Evolutionary conservation across 495 filamentous ascomycete genomes (phyloP).

Genomic region (Choiromyces venosus): DNA sequence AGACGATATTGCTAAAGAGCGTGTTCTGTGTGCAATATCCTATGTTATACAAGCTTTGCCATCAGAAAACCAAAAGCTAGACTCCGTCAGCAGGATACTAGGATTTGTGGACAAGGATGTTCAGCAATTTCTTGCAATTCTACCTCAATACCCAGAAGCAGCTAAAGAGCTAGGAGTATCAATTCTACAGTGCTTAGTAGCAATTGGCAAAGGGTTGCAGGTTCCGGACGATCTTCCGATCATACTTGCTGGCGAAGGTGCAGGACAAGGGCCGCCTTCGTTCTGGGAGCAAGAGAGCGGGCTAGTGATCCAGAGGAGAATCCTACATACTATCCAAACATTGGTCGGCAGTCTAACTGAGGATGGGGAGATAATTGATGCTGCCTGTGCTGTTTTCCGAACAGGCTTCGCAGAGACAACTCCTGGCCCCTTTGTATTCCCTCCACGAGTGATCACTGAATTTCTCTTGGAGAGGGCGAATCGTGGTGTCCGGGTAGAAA

Average conservation of each 20-base stretch:
- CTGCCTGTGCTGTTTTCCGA: slow-evolving; percentile 67
- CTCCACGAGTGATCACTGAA: slow-evolving; percentile 61
- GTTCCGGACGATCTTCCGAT: slow-evolving; percentile 63
- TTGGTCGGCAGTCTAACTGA: slow-evolving; percentile 50
- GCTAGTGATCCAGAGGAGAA: slow-evolving; percentile 52
- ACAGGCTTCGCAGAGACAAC: slow-evolving; percentile 73
- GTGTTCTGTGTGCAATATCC: slow-evolving; percentile 74
- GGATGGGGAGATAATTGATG: slow-evolving; percentile 67
- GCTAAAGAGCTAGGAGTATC: slow-evolving; percentile 53
- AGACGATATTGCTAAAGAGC: slow-evolving; percentile 69
- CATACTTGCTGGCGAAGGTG: slow-evolving; percentile 54
- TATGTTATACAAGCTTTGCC: slow-evolving; percentile 74
- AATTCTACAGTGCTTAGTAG: slow-evolving; percentile 66
- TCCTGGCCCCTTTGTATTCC: slow-evolving; percentile 72
- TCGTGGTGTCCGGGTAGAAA: slow-evolving; percentile 63
- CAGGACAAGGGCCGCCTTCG: slow-evolving; percentile 44
- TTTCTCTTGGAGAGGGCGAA: slow-evolving; percentile 61
- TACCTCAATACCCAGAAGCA: slow-evolving; percentile 35
- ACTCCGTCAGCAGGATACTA: slow-evolving; percentile 60
- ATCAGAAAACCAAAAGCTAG: slow-evolving; percentile 57
- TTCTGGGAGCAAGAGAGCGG: slow-evolving; percentile 61
- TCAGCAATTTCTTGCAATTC: slow-evolving; percentile 43
- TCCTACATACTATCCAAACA: slow-evolving; percentile 53
- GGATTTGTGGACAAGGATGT: slow-evolving; percentile 59
- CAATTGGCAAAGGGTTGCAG: slow-evolving; percentile 75